Base-by-base conservation (phyloP, 2,329 filamentous ascomycete genomes). In the Chaetomiaceae sp. region DNA sequence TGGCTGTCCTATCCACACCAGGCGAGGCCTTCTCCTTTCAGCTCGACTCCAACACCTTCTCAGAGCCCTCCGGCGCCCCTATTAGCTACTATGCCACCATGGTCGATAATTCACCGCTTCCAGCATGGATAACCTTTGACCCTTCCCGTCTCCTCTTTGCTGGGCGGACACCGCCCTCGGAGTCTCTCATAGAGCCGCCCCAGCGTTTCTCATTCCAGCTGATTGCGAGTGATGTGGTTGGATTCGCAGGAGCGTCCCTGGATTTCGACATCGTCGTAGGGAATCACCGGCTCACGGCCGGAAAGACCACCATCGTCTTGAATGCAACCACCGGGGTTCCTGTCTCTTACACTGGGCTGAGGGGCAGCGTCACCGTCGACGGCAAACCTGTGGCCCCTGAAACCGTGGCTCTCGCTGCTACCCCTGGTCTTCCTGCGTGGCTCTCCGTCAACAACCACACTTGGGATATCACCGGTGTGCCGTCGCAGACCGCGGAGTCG, bases 101-200 rank as follows among this genome's bases (percentile, higher is more conserved):
- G 4, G 75, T 74, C 5, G 79, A 92, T 62, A 87, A 87, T 62
- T 87, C 86, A n/a, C 89, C 90, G 31, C 71, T 96, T 31, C 90
- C 90, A 17, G 84, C 89, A 0, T 96, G 90, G 90, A 72, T 95
- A 39, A 71, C 71, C n/a, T 96, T 96, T 62, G 79, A 93, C 58
- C 64, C 77, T 1, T 64, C 64, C 2, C 73, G 68, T 0, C 70
- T 95, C 34, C 76, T 75, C 0, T 95, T 95, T 60, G 79, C 78
- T 1, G 90, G 90, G 20, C 79, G 70, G 30, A 86, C 85, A 2
- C 89, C 89, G 1, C 70, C 82, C 1, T 73, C 82, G 41, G 77
- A 79, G 51, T 81, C 80, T 23, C 72, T 85, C 9, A 68, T 82
- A 31, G 78, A 84, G 27, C 82, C 82, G 7, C 85, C 89, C 3